A percentile compares a stretch with the other conserved stretches of the same genome.
phyloP scores from a whole-genome alignment of 805 yeast genomes.

The Yarrowia yakushimensis region DNA sequence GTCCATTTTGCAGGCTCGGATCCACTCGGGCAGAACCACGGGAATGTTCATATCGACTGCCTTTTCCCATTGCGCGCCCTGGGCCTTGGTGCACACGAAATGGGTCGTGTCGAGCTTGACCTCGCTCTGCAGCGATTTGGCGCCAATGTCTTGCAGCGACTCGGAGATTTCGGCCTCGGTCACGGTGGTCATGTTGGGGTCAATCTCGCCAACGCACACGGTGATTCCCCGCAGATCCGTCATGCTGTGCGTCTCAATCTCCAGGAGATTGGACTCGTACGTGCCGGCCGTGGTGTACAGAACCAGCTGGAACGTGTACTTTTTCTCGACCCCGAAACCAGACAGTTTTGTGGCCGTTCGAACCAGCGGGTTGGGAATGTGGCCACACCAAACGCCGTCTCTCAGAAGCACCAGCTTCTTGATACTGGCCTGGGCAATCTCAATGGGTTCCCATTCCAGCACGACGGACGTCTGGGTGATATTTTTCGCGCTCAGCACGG shows the following conservation, averaged over 20 bases:
- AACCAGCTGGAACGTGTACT: conserved; percentile 72
- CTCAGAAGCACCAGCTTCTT: conserved; percentile 75
- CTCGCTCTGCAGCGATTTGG: conserved; percentile 66
- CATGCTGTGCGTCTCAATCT: conserved; percentile 88
- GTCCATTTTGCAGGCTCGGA: conserved; percentile 87
- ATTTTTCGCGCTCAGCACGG: conserved; percentile 65
- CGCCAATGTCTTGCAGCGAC: conserved; percentile 69
- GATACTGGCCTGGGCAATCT: conserved; percentile 76
- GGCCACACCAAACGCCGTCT: conserved; percentile 63
- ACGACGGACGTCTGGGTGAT: conserved; percentile 94
- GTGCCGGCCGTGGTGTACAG: conserved; percentile 90
- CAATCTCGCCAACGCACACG: conserved; percentile 78
- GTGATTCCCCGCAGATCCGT: conserved; percentile 92
- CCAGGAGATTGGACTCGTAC: conserved; percentile 61
- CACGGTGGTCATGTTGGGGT: conserved; percentile 38
- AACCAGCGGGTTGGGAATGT: conserved; percentile 76
- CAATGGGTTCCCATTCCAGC: conserved; percentile 86
- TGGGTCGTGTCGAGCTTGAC: conserved; percentile 93
- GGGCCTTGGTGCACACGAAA: conserved; percentile 69
- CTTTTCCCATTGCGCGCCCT: conserved; percentile 69
- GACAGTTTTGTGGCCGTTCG: conserved; percentile 82
- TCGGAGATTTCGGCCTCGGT: conserved; percentile 51
- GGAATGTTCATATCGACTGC: conserved; percentile 89
- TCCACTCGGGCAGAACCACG: conserved; percentile 93
- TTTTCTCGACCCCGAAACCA: conserved; percentile 83